Percentiles rank a stretch among this genome's conserved stretches.
Conservation (phyloP, 352 stramenopile genomes). For the Globisporangium takayamanum region DNA sequence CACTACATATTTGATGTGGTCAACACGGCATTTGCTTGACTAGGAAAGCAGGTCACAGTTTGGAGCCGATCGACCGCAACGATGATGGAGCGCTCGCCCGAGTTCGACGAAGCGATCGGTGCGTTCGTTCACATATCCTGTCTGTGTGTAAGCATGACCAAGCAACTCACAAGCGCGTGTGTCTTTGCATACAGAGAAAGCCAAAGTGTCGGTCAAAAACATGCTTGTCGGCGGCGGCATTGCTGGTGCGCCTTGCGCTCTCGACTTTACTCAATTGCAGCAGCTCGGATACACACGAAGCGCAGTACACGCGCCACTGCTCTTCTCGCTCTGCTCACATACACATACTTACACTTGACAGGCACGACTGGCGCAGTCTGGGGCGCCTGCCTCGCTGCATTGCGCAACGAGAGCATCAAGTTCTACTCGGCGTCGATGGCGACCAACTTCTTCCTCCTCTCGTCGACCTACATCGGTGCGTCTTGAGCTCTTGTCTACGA, state of each 20-base stretch:
- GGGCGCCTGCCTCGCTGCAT: constrained; percentile 49
- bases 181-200: constrained; percentile 40
- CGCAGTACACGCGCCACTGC: not conserved
- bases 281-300: not conserved
- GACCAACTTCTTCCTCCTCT: constrained; percentile 80
- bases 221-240: constrained; percentile 62
- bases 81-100: constrained; percentile 10
- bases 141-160: not conserved
- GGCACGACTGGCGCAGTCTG: constrained; percentile 44
- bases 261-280: not conserved
- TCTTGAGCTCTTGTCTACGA: not conserved
- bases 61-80: not conserved
- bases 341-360: constrained; percentile 7
- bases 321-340: not conserved
- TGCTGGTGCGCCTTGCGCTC: constrained; percentile 19
- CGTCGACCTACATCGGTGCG: constrained; percentile 79
- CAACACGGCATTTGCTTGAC: not conserved
- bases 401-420: constrained; percentile 70
- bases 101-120: constrained; percentile 16
- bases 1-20: not conserved
- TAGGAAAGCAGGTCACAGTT: not conserved
- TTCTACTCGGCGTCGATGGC: constrained; percentile 83
- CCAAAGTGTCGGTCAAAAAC: constrained; percentile 54
- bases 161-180: not conserved
- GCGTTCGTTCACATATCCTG: not conserved